phyloP scores from a whole-genome alignment of 345 rosid genomes.

The Trapa bicornis region DNA sequence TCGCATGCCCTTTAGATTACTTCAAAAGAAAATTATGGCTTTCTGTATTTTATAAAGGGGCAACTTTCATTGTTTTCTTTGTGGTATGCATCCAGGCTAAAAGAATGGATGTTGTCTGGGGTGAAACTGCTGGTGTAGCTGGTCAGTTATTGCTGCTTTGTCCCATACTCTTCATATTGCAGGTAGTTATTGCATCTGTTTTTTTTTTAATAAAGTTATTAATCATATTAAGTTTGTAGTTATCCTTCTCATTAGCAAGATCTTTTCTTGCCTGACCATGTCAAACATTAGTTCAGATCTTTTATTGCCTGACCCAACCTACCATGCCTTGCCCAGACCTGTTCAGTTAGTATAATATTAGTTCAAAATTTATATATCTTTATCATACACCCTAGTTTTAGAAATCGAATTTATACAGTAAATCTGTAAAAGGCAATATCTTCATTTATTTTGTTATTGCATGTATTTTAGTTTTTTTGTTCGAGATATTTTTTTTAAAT shows the following conservation, averaged over 20 bases:
- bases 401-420: too few species aligned
- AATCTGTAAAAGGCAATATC: too few species aligned
- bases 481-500: too few species aligned
- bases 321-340: too few species aligned
- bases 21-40: not conserved
- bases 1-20: not conserved
- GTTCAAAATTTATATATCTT: too few species aligned
- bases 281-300: too few species aligned
- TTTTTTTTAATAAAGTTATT: not conserved
- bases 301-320: too few species aligned
- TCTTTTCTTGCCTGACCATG: not conserved
- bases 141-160: constrained; percentile 93
- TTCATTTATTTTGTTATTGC: too few species aligned
- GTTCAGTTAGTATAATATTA: too few species aligned
- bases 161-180: constrained; percentile 83
- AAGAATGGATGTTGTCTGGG: constrained; percentile 99
- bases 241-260: not conserved
- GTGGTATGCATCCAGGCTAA: constrained; percentile 47
- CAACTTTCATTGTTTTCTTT: constrained; percentile 4
- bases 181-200: constrained; percentile 31
- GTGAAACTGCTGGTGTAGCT: constrained; percentile 96
- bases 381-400: too few species aligned
- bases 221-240: not conserved
- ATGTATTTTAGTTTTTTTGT: too few species aligned
- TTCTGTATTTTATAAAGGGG: not conserved